phyloP scores from a whole-genome alignment of 441 rosid species.

The Biscutella auriculata region DNA sequence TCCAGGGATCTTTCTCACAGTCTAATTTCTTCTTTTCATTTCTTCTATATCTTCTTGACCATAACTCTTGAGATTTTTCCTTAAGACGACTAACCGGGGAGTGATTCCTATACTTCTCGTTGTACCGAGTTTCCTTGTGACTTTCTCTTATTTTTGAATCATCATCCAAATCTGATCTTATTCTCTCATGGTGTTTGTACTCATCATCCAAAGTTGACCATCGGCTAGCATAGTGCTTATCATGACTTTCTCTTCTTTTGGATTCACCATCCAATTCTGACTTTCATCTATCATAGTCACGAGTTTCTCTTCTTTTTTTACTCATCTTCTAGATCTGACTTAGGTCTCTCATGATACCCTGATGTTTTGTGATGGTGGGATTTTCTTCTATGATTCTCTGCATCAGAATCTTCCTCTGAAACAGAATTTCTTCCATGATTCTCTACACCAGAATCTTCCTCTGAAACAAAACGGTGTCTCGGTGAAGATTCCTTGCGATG shows the following conservation, averaged over 20 bases:
- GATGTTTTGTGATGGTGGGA: constrained; percentile 16
- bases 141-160: constrained; percentile 15
- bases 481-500: constrained; percentile 35
- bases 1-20: constrained; percentile 23
- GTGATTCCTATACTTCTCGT: constrained; percentile 23
- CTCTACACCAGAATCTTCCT: constrained; percentile 27
- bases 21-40: constrained; percentile 31
- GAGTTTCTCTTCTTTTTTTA: neutral
- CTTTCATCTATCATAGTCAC: neutral
- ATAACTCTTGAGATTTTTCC: constrained; percentile 19
- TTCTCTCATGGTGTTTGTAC: no score
- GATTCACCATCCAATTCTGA: constrained; percentile 14
- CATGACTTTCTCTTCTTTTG: constrained; percentile 16
- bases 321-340: constrained; percentile 21
- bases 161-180: constrained; percentile 16
- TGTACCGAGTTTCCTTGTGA: constrained; percentile 18
- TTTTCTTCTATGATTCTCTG: constrained; percentile 22
- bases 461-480: constrained; percentile 26
- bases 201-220: constrained; percentile 18
- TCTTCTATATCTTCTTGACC: constrained; percentile 17
- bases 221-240: neutral
- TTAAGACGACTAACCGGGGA: constrained; percentile 17
- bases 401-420: constrained; percentile 32
- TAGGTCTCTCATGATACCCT: constrained; percentile 18
- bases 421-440: constrained; percentile 21